phyloP scores from a whole-genome alignment of 2,329 filamentous ascomycete species.

The Daldinia eschscholtzii region DNA sequence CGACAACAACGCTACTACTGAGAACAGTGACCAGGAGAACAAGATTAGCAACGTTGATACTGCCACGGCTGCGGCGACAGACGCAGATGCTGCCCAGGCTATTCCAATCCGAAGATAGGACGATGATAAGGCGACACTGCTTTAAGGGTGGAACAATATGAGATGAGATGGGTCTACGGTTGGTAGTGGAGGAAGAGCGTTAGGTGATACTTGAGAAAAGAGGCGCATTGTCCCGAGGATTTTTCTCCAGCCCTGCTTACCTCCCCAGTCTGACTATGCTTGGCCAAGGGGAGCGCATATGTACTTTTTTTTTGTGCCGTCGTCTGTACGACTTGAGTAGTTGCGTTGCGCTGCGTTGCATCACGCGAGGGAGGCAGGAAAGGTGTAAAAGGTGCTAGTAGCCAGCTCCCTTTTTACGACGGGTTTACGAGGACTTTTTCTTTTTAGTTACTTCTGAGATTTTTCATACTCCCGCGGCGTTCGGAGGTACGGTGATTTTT shows the following conservation, averaged over 20 bases:
- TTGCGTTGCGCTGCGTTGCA: conserved; percentile 1
- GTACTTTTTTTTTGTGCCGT: conserved; percentile 15
- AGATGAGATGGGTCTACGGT: background rate
- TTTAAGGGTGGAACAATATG: background rate
- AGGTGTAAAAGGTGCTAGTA: conserved; percentile 22
- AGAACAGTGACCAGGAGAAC: conserved; percentile 57
- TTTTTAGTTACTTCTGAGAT: conserved; percentile 4
- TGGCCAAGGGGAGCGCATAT: conserved; percentile 2
- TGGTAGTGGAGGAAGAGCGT: background rate
- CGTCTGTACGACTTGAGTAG: conserved; percentile 11
- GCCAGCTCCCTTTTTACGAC: conserved; percentile 35
- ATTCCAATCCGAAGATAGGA: conserved; percentile 72
- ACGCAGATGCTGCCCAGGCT: conserved; percentile 56
- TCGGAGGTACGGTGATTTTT: conserved; percentile 30
- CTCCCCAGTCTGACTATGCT: background rate
- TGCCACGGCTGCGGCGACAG: conserved; percentile 3
- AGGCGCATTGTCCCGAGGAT: background rate
- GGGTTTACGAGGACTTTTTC: conserved; percentile 33
- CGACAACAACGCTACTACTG: conserved; percentile 54
- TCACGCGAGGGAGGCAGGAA: conserved; percentile 7
- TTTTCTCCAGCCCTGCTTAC: background rate
- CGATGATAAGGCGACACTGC: background rate
- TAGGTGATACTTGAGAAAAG: conserved; percentile 1
- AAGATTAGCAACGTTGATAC: conserved; percentile 17
- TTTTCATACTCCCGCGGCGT: conserved; percentile 30